Evolutionary conservation across 2,329 filamentous ascomycete genomes (phyloP).

Genomic region (Dactylonectria estremocensis): DNA sequence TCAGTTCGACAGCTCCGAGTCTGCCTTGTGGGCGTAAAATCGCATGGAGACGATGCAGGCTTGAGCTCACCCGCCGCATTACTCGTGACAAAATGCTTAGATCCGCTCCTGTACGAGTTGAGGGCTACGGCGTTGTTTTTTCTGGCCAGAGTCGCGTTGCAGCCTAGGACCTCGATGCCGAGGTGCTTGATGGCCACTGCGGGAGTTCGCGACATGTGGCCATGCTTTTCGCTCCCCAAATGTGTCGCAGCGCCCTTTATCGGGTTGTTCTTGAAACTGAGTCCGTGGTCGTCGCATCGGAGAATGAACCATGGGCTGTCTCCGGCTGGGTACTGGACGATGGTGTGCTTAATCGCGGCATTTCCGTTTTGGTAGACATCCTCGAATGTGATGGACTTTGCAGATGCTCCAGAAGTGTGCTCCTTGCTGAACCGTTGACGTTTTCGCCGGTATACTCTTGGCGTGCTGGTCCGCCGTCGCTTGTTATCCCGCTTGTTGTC

Average conservation of each 20-base stretch:
- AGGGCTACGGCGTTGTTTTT: constrained; percentile 17
- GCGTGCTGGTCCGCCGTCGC: too few relatives aligned
- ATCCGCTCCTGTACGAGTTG: constrained; percentile 1
- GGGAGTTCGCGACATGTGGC: neutral
- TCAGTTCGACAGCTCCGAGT: neutral
- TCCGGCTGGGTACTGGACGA: constrained; percentile 1
- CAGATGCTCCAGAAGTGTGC: too few relatives aligned
- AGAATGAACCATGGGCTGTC: constrained; percentile 27
- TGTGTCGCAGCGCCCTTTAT: constrained; percentile 19
- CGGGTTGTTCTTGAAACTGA: constrained; percentile 11
- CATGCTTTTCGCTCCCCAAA: constrained; percentile 7
- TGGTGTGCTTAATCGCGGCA: constrained; percentile 11
- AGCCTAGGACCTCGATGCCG: constrained; percentile 15
- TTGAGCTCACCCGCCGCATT: too few relatives aligned
- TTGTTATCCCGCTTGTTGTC: too few relatives aligned
- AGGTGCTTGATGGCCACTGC: neutral
- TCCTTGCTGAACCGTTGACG: too few relatives aligned
- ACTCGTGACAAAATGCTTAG: neutral
- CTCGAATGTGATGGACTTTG: constrained; percentile 4
- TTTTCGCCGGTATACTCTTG: too few relatives aligned
- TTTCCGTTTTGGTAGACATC: constrained; percentile 22
- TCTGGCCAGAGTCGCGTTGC: constrained; percentile 5
- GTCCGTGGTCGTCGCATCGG: constrained; percentile 12
- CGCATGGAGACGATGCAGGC: neutral
- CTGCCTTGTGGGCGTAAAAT: neutral